Conservation (phyloP, 768 basidiomycete species). For the Mycena leptocephala region DNA sequence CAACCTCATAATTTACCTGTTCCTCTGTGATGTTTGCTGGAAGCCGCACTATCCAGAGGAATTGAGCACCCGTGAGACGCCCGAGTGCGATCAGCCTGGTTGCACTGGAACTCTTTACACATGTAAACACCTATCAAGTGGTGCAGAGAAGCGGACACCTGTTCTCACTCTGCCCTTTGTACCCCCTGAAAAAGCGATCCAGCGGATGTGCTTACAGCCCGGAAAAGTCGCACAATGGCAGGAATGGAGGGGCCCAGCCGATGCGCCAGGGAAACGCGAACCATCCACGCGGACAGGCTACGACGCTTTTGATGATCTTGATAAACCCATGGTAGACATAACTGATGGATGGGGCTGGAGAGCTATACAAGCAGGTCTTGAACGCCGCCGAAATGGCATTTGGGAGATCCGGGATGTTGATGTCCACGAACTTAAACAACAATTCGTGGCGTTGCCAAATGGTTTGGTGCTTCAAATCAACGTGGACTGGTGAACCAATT, state of each 20-base stretch:
- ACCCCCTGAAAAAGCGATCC: conserved; percentile 5
- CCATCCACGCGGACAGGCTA: conserved; percentile 26
- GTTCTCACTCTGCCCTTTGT: not conserved
- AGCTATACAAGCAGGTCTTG: conserved; percentile 7
- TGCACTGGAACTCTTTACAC: not conserved
- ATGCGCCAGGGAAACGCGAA: conserved; percentile 28
- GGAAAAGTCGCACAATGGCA: conserved; percentile 45
- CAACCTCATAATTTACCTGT: conserved; percentile 35
- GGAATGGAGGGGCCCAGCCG: conserved; percentile 39
- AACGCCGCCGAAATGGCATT: not conserved
- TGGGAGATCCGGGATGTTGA: not conserved
- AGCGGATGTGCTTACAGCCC: conserved; percentile 35
- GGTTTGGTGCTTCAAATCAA: not conserved
- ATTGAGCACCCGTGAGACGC: not conserved
- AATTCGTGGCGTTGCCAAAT: not conserved
- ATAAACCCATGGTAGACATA: too few species aligned
- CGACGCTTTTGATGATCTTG: conserved; percentile 16
- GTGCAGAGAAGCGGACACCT: not conserved
- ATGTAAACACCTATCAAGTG: not conserved
- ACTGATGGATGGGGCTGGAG: conserved; percentile 48
- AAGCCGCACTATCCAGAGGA: conserved; percentile 26
- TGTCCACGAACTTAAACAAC: not conserved
- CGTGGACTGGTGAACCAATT: not conserved
- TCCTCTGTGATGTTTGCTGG: conserved; percentile 41
- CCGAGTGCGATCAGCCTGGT: not conserved